These are phyloP conservation scores for Salix purpurea DNA, from an alignment of 345 rosid genomes.

Conservation along the genomic window DNA sequence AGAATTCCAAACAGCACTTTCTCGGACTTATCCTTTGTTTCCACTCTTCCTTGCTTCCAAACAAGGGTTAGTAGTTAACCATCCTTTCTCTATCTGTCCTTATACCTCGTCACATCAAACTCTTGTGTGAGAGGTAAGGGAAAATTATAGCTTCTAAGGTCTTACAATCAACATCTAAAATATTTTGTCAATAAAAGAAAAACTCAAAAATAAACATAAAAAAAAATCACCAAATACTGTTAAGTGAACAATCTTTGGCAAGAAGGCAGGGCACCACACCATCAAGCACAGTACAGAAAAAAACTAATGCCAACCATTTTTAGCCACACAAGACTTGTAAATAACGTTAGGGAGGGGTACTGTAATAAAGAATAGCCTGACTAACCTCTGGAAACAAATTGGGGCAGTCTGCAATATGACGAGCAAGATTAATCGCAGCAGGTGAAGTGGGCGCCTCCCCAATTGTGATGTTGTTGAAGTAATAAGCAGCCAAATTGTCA, in stretches of 20 bases:
- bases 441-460: conserved; percentile 82
- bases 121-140: background rate
- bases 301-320: background rate
- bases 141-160: background rate
- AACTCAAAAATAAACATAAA: background rate
- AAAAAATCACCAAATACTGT: background rate
- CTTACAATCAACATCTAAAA: background rate
- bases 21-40: background rate
- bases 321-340: background rate
- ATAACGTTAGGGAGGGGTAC: background rate
- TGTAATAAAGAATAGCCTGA: conserved; percentile 1
- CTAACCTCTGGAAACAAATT: conserved; percentile 93
- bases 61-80: background rate
- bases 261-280: background rate
- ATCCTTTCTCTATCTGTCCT: background rate
- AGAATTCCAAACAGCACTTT: background rate
- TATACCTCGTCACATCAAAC: background rate
- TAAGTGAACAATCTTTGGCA: background rate
- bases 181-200: background rate
- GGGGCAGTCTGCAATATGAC: conserved; percentile 86
- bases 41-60: background rate
- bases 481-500: conserved; percentile 91
- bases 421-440: conserved; percentile 70
- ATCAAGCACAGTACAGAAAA: background rate
- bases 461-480: conserved; percentile 93